Percentiles rank a stretch among this genome's conserved stretches.
Evolutionary conservation across 441 rosid genomes (phyloP).

Genomic region (Gossypium davidsonii): DNA sequence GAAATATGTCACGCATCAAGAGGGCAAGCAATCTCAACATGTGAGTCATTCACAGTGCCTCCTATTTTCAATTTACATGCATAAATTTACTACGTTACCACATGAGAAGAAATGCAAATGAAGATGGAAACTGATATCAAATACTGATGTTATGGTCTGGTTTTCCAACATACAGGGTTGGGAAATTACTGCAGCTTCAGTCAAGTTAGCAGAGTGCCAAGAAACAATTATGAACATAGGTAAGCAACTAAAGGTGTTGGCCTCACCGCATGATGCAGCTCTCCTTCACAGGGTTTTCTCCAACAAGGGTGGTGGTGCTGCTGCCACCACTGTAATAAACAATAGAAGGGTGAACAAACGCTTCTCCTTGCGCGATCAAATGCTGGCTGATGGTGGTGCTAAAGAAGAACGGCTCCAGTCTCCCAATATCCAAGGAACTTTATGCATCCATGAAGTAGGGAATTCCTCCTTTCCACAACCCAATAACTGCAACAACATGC

Average conservation of each 20-base stretch:
- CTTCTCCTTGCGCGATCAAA: constrained; percentile 55
- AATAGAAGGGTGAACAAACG: constrained; percentile 34
- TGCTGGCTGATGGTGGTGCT: constrained; percentile 45
- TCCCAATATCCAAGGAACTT: constrained; percentile 17
- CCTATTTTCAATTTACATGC: background rate
- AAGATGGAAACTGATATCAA: background rate
- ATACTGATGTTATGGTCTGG: background rate
- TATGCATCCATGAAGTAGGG: constrained; percentile 12
- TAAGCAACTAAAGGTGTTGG: constrained; percentile 46
- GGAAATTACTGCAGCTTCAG: constrained; percentile 48
- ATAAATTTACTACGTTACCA: background rate
- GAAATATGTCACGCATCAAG: constrained; percentile 21
- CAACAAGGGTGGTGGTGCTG: constrained; percentile 17
- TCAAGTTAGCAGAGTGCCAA: constrained; percentile 63
- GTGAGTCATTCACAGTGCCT: constrained; percentile 27
- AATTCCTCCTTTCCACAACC: constrained; percentile 15
- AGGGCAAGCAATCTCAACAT: constrained; percentile 32
- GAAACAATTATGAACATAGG: constrained; percentile 55
- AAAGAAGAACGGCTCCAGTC: constrained; percentile 26
- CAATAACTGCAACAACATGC: constrained; percentile 23
- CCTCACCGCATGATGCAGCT: constrained; percentile 38
- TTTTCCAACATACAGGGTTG: constrained; percentile 33
- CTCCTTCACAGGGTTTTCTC: constrained; percentile 37
- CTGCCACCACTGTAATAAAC: constrained; percentile 26
- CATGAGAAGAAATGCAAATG: background rate